Evolutionary conservation across 208 protist genomes (phyloP).

Genomic region (Wallacemonas sp.): DNA sequence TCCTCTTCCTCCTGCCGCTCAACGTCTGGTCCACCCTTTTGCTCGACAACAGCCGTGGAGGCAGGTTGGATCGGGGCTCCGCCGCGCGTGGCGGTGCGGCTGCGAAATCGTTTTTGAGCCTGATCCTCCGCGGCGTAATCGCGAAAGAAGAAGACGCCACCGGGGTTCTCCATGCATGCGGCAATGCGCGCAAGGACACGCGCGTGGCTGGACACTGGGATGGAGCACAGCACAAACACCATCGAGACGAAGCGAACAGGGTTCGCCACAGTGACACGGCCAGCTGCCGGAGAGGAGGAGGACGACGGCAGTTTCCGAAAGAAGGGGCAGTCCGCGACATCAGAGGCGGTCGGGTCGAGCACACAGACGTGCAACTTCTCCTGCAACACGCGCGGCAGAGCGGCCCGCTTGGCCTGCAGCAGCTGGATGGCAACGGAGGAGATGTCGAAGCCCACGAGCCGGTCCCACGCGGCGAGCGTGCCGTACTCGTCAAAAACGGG

Average conservation of each 20-base stretch:
- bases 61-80: neutral
- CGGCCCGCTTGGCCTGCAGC: conserved; percentile 50
- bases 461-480: conserved; percentile 57
- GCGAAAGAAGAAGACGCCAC: conserved; percentile 86
- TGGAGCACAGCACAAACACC: conserved; percentile 95
- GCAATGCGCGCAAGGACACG: conserved; percentile 61
- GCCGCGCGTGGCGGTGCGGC: conserved; percentile 4
- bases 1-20: too few relatives aligned
- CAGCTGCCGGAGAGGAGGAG: neutral
- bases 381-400: conserved; percentile 28
- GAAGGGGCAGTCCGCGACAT: conserved; percentile 40
- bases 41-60: neutral
- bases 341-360: conserved; percentile 58
- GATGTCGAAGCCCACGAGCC: conserved; percentile 89
- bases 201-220: conserved; percentile 62
- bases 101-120: conserved; percentile 73
- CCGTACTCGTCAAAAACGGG: conserved; percentile 87
- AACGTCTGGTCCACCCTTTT: too few relatives aligned
- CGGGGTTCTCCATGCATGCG: conserved; percentile 55
- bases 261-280: neutral
- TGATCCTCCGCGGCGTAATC: conserved; percentile 86
- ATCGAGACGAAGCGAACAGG: conserved; percentile 84
- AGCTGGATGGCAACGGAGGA: conserved; percentile 86
- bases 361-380: conserved; percentile 64
- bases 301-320: conserved; percentile 5